These are phyloP conservation scores for Dothideomycetidae sp. DNA, from an alignment of 2,329 filamentous ascomycete species.

Conservation along the genomic window DNA sequence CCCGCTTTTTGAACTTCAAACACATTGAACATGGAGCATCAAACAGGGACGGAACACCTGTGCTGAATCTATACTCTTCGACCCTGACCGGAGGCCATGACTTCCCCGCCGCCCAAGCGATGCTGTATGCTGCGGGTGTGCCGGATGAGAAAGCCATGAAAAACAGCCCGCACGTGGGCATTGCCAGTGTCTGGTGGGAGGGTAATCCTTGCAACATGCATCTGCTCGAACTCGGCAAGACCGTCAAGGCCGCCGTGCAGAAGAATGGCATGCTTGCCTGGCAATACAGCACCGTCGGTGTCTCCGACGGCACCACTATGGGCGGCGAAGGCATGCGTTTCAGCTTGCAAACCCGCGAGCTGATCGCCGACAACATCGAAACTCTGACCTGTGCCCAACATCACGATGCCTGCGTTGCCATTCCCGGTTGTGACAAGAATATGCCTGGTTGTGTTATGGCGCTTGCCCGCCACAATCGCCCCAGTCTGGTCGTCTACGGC, in stretches of 20 bases:
- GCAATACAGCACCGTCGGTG: slow-evolving; percentile 86
- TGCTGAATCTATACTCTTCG: slow-evolving; percentile 75
- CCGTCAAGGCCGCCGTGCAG: slow-evolving; percentile 67
- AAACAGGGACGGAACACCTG: slow-evolving; percentile 41
- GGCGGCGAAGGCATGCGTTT: slow-evolving; percentile 91
- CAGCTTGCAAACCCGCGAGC: slow-evolving; percentile 31
- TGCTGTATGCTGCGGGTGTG: slow-evolving; percentile 88
- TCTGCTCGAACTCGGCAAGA: slow-evolving; percentile 73
- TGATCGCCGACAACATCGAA: slow-evolving; percentile 61
- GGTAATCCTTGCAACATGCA: slow-evolving; percentile 74
- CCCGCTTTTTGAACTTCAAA: slow-evolving; percentile 44
- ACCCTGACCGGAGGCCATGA: slow-evolving; percentile 74
- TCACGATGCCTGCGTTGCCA: slow-evolving; percentile 86
- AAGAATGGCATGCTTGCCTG: slow-evolving; percentile 81
- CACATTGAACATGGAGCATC: slow-evolving; percentile 18
- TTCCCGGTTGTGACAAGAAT: slow-evolving; percentile 98
- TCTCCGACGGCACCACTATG: slow-evolving; percentile 92
- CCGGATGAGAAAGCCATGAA: slow-evolving; percentile 75
- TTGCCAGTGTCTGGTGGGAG: slow-evolving; percentile 94
- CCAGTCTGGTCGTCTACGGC: slow-evolving; percentile 90
- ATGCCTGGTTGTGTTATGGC: slow-evolving; percentile 95
- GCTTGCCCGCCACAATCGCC: slow-evolving; percentile 78
- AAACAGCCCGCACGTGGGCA: slow-evolving; percentile 75
- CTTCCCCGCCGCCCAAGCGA: slow-evolving; percentile 84
- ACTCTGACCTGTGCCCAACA: slow-evolving; percentile 83